A percentile compares a stretch with the other conserved stretches of the same genome.
phyloP scores from a whole-genome alignment of 1,284 basidiomycete genomes.

The Rhodotorula mucilaginosa region DNA sequence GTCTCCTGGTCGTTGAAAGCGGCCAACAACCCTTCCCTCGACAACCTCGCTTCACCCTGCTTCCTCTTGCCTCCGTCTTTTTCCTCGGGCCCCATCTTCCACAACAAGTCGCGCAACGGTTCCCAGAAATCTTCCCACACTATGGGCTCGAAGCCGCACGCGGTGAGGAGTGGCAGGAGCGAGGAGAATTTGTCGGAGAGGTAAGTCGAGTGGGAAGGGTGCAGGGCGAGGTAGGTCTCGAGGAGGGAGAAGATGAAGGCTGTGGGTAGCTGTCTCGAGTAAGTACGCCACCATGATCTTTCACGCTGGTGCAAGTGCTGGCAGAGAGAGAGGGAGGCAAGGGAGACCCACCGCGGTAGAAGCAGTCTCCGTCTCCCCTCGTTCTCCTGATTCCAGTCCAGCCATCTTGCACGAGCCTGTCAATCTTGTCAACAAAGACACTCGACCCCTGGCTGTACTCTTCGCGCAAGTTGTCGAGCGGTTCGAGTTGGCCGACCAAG shows the following conservation, averaged over 20 bases:
- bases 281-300: background rate
- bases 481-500: constrained; percentile 50
- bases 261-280: constrained; percentile 42
- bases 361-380: constrained; percentile 71
- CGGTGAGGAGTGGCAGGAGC: constrained; percentile 58
- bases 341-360: constrained; percentile 58
- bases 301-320: too few species aligned
- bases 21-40: constrained; percentile 53
- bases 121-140: constrained; percentile 61
- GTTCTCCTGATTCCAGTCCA: constrained; percentile 65
- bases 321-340: background rate
- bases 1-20: constrained; percentile 59
- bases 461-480: constrained; percentile 46
- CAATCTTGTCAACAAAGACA: constrained; percentile 64
- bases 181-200: constrained; percentile 59
- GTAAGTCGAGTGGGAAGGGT: constrained; percentile 55
- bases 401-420: constrained; percentile 60
- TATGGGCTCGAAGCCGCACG: constrained; percentile 65
- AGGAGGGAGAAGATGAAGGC: constrained; percentile 69
- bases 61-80: constrained; percentile 14
- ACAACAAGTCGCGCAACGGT: constrained; percentile 40
- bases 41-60: constrained; percentile 47
- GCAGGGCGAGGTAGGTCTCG: constrained; percentile 57
- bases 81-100: constrained; percentile 13
- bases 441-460: constrained; percentile 65